These are phyloP conservation scores for Geotrichum fermentans DNA, from an alignment of 1,139 yeast genomes.

Conservation along the genomic window DNA sequence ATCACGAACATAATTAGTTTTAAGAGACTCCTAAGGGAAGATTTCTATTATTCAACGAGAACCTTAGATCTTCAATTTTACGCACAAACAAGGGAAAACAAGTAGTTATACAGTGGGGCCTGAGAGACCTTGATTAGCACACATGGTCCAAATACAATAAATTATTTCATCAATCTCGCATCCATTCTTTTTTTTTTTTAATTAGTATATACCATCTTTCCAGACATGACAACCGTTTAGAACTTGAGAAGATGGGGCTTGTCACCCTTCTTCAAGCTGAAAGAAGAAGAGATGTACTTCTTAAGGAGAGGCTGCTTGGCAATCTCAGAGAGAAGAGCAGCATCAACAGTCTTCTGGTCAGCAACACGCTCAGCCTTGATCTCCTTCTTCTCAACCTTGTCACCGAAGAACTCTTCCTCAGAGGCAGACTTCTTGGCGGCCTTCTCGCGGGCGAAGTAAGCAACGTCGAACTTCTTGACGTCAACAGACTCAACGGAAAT, in stretches of 20 bases:
- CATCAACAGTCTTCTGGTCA: conserved; percentile 96
- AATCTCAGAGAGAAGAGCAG: conserved; percentile 88
- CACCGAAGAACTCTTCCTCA: conserved; percentile 94
- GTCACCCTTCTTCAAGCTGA: conserved; percentile 98
- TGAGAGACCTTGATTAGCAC: too few relatives aligned
- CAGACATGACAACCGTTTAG: conserved; percentile 43
- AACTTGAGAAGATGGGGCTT: conserved; percentile 98
- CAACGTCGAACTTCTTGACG: conserved; percentile 87
- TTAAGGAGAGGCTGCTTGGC: conserved; percentile 97
- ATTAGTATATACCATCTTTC: conserved; percentile 12
- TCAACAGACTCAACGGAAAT: conserved; percentile 76
- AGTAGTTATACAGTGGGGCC: not conserved
- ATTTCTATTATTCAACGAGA: too few relatives aligned
- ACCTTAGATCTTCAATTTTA: too few relatives aligned
- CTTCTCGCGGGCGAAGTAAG: conserved; percentile 97
- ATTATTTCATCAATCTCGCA: too few relatives aligned
- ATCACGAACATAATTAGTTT: too few relatives aligned
- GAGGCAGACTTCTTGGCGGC: conserved; percentile 71
- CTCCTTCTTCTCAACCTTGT: conserved; percentile 77
- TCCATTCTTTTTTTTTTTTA: conserved; percentile 13
- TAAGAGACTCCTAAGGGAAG: too few relatives aligned
- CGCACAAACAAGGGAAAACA: too few relatives aligned
- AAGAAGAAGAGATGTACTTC: conserved; percentile 94
- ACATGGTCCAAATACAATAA: too few relatives aligned
- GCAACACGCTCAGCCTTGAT: conserved; percentile 92